phyloP scores from a whole-genome alignment of 2,329 filamentous ascomycete genomes.

The Aspergillus sp. region DNA sequence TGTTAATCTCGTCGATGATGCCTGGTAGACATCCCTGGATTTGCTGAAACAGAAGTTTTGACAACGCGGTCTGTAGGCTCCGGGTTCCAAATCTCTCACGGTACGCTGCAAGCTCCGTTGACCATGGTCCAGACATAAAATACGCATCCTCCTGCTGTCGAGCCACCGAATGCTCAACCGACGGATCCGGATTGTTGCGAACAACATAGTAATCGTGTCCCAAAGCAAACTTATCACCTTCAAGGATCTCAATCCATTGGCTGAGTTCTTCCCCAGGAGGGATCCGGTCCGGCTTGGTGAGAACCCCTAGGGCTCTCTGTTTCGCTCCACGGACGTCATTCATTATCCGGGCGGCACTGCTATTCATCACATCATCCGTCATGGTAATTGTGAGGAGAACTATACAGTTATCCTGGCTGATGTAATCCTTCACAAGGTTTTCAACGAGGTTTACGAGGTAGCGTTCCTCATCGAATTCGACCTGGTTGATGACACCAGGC shows the following conservation, averaged over 20 bases:
- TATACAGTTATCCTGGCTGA: conserved; percentile 67
- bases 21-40: conserved; percentile 41
- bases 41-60: conserved; percentile 48
- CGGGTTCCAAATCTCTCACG: conserved; percentile 52
- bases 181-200: conserved; percentile 52
- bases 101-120: conserved; percentile 38
- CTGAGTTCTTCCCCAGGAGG: conserved; percentile 51
- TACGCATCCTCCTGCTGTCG: conserved; percentile 51
- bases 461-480: conserved; percentile 61
- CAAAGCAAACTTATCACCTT: conserved; percentile 60
- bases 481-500: conserved; percentile 75
- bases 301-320: conserved; percentile 66
- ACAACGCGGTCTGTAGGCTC: conserved; percentile 51
- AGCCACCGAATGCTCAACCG: conserved; percentile 48
- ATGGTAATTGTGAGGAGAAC: conserved; percentile 77
- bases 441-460: conserved; percentile 72
- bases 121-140: conserved; percentile 52
- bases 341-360: conserved; percentile 67
- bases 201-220: conserved; percentile 79
- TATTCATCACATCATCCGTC: conserved; percentile 75
- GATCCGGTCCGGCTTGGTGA: conserved; percentile 81
- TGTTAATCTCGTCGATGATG: conserved; percentile 43
- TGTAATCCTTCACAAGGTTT: conserved; percentile 69
- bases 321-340: conserved; percentile 54
- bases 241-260: conserved; percentile 66